Evolutionary conservation across 495 filamentous ascomycete species (phyloP).

Genomic region (Penicillium cosmopolitanum): DNA sequence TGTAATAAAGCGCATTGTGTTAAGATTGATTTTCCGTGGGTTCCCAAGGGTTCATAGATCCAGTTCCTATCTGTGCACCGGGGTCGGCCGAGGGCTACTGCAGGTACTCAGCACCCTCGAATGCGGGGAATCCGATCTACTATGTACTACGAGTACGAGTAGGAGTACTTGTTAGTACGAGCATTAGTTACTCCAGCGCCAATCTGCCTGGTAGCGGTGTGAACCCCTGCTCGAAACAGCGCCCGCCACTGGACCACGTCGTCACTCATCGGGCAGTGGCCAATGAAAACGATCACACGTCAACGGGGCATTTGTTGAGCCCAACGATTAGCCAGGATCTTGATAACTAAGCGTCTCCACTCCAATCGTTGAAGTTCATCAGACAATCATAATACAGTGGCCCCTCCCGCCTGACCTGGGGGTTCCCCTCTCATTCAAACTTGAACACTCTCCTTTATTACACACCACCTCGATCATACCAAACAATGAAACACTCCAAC

Average conservation of each 20-base stretch:
- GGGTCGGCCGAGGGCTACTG: no score
- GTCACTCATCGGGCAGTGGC: background rate
- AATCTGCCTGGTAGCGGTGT: background rate
- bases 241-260: conserved; percentile 3
- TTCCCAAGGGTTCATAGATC: no score
- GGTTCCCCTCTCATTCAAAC: conserved; percentile 3
- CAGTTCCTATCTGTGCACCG: no score
- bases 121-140: no score
- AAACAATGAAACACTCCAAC: conserved; percentile 23
- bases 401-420: background rate
- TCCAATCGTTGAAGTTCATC: background rate
- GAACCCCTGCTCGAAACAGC: background rate
- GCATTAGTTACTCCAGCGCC: no score
- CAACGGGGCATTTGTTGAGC: conserved; percentile 20
- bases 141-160: no score
- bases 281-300: conserved; percentile 8
- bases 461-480: background rate
- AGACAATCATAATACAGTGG: background rate
- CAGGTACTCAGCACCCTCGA: no score
- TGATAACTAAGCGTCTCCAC: background rate
- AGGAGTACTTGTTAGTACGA: no score
- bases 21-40: no score
- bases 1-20: no score
- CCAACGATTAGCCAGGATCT: conserved; percentile 16
- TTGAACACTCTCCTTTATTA: conserved; percentile 1